Conservation (phyloP, 208 protist genomes). For the Tritrichomonas foetus region DNA sequence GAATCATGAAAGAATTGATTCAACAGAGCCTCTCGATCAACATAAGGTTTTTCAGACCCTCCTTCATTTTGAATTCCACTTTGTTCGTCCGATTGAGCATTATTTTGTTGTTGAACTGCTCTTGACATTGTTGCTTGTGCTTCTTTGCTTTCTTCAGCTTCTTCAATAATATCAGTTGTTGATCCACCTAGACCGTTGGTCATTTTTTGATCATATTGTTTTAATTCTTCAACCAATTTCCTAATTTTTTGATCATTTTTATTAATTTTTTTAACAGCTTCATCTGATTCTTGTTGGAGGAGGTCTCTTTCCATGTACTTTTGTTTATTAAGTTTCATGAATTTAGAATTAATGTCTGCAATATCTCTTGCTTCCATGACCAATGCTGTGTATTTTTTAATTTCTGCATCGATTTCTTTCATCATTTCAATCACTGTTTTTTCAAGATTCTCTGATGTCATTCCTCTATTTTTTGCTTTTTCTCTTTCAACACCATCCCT, state of each 20-base stretch:
- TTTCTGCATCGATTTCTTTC: constrained; percentile 16
- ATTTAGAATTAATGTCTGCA: background rate
- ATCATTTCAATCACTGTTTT: constrained; percentile 35
- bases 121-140: background rate
- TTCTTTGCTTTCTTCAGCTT: background rate
- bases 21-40: background rate
- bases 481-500: background rate
- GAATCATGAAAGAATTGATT: constrained; percentile 30
- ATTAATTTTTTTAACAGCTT: background rate
- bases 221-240: background rate
- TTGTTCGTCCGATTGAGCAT: background rate
- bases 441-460: background rate
- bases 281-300: background rate
- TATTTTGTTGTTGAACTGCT: background rate
- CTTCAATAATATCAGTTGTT: background rate
- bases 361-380: background rate
- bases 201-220: background rate
- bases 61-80: no score
- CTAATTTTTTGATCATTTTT: background rate
- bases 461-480: background rate
- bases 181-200: background rate
- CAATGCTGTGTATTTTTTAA: background rate
- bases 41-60: background rate
- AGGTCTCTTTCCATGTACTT: background rate
- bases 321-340: background rate